These are phyloP conservation scores for Kodamaea kaohsiungensis DNA, from an alignment of 805 yeast species.

Conservation along the genomic window DNA sequence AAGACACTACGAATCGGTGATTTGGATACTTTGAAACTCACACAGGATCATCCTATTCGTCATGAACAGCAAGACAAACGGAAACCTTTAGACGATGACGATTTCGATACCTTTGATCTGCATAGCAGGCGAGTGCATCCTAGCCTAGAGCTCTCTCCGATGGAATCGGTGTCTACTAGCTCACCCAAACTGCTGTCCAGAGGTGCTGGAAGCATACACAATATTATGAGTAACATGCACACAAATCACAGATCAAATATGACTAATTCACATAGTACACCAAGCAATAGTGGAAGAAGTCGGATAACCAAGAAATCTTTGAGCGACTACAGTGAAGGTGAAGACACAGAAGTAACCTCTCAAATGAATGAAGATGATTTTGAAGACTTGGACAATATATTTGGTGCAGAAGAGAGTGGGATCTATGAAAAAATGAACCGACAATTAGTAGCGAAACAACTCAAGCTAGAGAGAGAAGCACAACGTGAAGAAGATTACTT, in stretches of 20 bases:
- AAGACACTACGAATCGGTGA: conserved; percentile 23
- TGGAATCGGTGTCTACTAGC: conserved; percentile 26
- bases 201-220: not conserved
- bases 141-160: conserved; percentile 15
- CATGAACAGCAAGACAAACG: not conserved
- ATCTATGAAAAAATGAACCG: conserved; percentile 31
- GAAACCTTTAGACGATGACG: conserved; percentile 5
- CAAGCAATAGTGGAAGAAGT: conserved; percentile 1
- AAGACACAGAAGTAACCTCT: conserved; percentile 41
- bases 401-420: conserved; percentile 39
- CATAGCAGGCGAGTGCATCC: not conserved
- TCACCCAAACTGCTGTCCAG: conserved; percentile 19
- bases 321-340: conserved; percentile 41
- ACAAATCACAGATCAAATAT: not conserved
- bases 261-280: not conserved
- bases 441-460: conserved; percentile 23
- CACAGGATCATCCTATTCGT: not conserved
- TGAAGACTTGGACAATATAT: conserved; percentile 39
- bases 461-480: conserved; percentile 30
- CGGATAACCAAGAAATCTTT: conserved; percentile 24
- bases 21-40: conserved; percentile 11
- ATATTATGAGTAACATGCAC: not conserved
- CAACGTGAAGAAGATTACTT: conserved; percentile 36
- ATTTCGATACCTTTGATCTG: conserved; percentile 9
- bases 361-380: conserved; percentile 40